These are phyloP conservation scores for Solanum appendiculatum DNA, from an alignment of 257 asterid species.

Conservation along the genomic window DNA sequence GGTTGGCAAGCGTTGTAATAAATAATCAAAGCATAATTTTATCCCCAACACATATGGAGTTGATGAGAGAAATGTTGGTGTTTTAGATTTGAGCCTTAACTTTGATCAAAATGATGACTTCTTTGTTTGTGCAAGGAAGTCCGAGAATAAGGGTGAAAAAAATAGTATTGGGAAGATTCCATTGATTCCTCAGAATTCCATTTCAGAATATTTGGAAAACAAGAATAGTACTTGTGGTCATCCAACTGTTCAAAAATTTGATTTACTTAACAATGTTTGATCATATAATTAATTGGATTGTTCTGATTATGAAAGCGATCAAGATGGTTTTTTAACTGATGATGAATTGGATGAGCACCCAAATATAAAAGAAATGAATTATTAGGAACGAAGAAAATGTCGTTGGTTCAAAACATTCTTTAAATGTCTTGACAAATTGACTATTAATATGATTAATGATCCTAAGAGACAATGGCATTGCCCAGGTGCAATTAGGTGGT, in stretches of 20 bases:
- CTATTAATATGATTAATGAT: background rate
- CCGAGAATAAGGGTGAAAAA: background rate
- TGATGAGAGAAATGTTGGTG: background rate
- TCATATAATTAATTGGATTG: background rate
- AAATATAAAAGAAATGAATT: no score
- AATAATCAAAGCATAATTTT: no score
- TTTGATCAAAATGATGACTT: background rate
- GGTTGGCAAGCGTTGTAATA: background rate
- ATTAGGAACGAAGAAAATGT: background rate
- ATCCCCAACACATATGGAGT: background rate
- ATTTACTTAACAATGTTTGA: background rate
- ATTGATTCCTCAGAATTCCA: background rate
- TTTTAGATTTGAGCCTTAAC: background rate
- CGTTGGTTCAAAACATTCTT: background rate
- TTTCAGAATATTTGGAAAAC: no score
- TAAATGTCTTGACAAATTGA: no score
- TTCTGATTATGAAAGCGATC: no score
- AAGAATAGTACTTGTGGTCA: background rate
- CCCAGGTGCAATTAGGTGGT: background rate
- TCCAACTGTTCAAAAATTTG: background rate
- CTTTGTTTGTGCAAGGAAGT: background rate
- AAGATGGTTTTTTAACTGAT: background rate
- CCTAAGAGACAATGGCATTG: background rate
- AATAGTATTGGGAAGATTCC: background rate
- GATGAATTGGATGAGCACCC: background rate